Conservation (phyloP, 2,329 filamentous ascomycete genomes). For the Endothia cerciana region DNA sequence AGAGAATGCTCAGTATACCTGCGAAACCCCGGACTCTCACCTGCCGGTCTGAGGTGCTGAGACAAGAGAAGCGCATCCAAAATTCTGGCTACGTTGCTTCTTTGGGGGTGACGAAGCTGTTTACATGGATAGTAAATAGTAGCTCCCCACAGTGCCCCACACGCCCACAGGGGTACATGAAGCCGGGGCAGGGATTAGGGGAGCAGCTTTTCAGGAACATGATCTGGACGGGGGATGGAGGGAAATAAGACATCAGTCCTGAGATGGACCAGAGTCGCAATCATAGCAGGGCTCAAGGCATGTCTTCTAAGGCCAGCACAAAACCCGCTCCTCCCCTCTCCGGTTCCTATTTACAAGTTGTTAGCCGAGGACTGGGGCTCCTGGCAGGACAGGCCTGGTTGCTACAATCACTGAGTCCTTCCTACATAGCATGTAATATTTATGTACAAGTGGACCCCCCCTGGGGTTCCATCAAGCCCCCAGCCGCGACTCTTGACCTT, state of each 20-base stretch:
- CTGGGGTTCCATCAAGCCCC: background rate
- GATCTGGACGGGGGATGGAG: background rate
- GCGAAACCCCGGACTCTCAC: too few relatives aligned
- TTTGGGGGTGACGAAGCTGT: constrained; percentile 10
- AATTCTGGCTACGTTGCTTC: constrained; percentile 12
- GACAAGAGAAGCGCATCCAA: background rate
- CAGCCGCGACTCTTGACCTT: background rate
- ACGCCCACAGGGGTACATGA: background rate
- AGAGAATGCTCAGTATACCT: too few relatives aligned
- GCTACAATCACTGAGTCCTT: too few relatives aligned
- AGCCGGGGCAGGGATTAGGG: background rate
- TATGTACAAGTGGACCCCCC: background rate
- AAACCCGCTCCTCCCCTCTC: too few relatives aligned
- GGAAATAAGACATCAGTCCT: background rate
- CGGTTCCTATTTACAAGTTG: background rate
- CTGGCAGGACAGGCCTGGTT: background rate
- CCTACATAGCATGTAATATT: too few relatives aligned
- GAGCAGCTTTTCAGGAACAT: constrained; percentile 1
- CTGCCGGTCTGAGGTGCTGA: too few relatives aligned
- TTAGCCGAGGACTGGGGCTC: background rate
- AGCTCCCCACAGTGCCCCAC: constrained; percentile 1
- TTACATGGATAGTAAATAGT: background rate
- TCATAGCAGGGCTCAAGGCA: background rate
- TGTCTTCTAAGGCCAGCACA: background rate
- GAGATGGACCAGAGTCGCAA: background rate